A percentile compares a stretch with the other conserved stretches of the same genome.
Evolutionary conservation across 192 early-diverging fungal species (phyloP).

Genomic region (Backusella westeae): DNA sequence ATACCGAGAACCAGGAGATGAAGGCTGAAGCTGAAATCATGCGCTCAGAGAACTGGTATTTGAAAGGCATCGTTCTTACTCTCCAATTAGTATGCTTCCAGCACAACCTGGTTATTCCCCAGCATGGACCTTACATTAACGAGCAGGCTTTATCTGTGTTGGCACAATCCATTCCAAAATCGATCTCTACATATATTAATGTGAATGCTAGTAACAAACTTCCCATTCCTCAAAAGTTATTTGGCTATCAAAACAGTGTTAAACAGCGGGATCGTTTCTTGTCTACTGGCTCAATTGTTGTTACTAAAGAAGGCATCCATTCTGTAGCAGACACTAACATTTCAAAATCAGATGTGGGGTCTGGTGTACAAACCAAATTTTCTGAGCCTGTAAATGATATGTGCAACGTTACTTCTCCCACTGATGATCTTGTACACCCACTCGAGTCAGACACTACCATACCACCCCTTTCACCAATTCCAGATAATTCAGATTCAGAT

Average conservation of each 20-base stretch:
- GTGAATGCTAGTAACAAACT: conserved; percentile 34
- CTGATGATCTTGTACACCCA: conserved; percentile 9
- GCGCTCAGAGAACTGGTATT: conserved; percentile 47
- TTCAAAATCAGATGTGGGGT: background rate
- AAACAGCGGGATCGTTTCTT: conserved; percentile 20
- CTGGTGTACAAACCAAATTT: conserved; percentile 1
- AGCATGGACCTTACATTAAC: conserved; percentile 33
- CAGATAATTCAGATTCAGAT: background rate
- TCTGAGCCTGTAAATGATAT: background rate
- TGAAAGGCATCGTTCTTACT: conserved; percentile 45
- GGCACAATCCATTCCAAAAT: conserved; percentile 22
- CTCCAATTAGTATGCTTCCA: conserved; percentile 37
- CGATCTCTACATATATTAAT: conserved; percentile 23
- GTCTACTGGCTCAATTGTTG: conserved; percentile 8
- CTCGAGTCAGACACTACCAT: background rate
- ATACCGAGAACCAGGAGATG: conserved; percentile 40
- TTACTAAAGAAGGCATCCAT: conserved; percentile 13
- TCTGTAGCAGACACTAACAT: background rate
- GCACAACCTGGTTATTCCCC: conserved; percentile 29
- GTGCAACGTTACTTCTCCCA: background rate
- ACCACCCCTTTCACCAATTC: conserved; percentile 3
- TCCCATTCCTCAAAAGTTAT: conserved; percentile 18
- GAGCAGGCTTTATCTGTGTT: conserved; percentile 22
- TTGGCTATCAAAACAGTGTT: conserved; percentile 9
- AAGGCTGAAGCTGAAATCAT: conserved; percentile 42